Evolutionary conservation across 2,329 filamentous ascomycete species (phyloP), one percentile per base, ranked within the genome.

Genomic region (Scedosporium apiospermum): DNA sequence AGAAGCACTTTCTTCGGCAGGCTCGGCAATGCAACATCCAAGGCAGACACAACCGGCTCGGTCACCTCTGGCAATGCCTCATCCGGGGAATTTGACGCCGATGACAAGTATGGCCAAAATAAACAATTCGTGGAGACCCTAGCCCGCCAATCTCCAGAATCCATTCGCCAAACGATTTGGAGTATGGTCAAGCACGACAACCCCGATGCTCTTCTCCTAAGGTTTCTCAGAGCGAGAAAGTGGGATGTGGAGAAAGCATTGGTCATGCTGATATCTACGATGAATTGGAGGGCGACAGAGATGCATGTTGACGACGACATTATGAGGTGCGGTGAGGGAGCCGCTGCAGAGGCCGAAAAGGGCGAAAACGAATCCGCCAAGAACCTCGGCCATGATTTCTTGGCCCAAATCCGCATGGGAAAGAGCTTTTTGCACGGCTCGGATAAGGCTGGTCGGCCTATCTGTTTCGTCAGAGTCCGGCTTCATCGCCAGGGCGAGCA

Each of bases 211-310:
- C 78, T 96, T 18, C 77, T 93, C 16, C 77, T 96, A 63, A 86
- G 92, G 51, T 96, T 96, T 74, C 78, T 96, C 63, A 82, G 92
- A 60, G 92, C 92, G n/a, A 83, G 92, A 57, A 96, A 96, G 76
- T 99, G 95, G 95, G 91, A 99, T 71, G 87, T 96, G 18, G 88
- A 96, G 60, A 92, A 91, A 72, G 95, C 95, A 3, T 81, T 98
- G 27, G 83, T 96, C 67, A 99, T 99, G 95, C 78, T 97, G 73
- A 83, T 99, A 53, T 91, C 91, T 2, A 96, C 95, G 0, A 90
- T 98, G 84, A 89, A 91, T 73, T 99, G 95, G 95, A 86, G 95
- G 66, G 77, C 86, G 63, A 80, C 83, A 44, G 91, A 96, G 64
- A 88, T 95, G 81, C 86, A 91, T 68, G 90, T 98, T 21, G 95